These are phyloP conservation scores for Phytophthora lateralis DNA, from an alignment of 352 stramenopile species.

Conservation along the genomic window DNA sequence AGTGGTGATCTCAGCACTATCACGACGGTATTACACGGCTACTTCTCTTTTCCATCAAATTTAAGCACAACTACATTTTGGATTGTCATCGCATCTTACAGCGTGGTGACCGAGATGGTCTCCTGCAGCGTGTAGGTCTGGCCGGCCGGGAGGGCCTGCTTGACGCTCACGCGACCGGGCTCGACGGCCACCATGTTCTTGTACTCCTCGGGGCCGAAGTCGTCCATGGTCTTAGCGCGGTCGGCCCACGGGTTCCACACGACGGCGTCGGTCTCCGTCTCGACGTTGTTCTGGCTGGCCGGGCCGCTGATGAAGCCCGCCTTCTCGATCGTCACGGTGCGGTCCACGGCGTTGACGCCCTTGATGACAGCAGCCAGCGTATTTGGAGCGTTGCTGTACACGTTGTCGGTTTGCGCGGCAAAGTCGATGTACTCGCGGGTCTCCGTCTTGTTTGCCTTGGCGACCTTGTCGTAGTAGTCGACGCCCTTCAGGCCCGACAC, in stretches of 20 bases:
- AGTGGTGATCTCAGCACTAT: neutral
- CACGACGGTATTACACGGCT: neutral
- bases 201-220: conserved; percentile 96
- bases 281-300: conserved; percentile 14
- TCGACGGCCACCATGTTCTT: conserved; percentile 95
- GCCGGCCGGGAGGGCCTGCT: conserved; percentile 48
- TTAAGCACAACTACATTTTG: conserved; percentile 17
- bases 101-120: conserved; percentile 22
- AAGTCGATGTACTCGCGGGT: conserved; percentile 54
- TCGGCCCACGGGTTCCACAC: conserved; percentile 94
- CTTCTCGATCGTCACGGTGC: conserved; percentile 72
- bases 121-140: conserved; percentile 49
- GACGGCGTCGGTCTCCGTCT: conserved; percentile 72
- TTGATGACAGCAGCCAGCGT: conserved; percentile 60
- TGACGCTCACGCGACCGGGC: conserved; percentile 79
- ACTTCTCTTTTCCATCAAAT: conserved; percentile 20
- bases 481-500: conserved; percentile 91
- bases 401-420: conserved; percentile 76
- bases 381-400: conserved; percentile 78
- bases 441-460: conserved; percentile 62
- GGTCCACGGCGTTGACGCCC: conserved; percentile 42
- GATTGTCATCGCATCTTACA: conserved; percentile 4
- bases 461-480: conserved; percentile 89
- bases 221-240: conserved; percentile 90
- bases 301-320: conserved; percentile 46